Conservation (phyloP, 2,329 filamentous ascomycete species). For the Setomelanomma holmii region DNA sequence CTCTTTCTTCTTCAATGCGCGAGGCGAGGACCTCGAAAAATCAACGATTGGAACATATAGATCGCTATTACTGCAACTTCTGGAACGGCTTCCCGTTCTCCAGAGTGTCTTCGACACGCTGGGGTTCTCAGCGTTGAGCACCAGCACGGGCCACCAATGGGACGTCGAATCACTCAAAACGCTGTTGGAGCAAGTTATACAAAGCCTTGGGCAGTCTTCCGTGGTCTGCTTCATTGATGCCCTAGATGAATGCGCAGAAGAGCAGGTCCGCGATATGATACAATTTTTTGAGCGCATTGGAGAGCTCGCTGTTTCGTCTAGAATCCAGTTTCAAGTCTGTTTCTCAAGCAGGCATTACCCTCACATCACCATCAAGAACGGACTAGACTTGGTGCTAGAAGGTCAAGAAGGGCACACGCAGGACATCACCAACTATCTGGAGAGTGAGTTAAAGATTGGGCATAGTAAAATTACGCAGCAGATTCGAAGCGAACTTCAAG, state of each 20-base stretch:
- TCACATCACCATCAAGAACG: conserved; percentile 42
- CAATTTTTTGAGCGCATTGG: conserved; percentile 51
- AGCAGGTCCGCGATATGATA: conserved; percentile 53
- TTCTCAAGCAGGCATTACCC: conserved; percentile 54
- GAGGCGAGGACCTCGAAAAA: conserved; percentile 18
- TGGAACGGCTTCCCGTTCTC: conserved; percentile 11
- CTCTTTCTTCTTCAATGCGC: conserved; percentile 32
- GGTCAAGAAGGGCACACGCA: conserved; percentile 41
- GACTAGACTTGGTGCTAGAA: conserved; percentile 44
- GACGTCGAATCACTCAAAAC: conserved; percentile 9
- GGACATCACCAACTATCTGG: conserved; percentile 42
- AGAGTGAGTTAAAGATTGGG: conserved; percentile 26
- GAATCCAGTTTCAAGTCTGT: neutral
- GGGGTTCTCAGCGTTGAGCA: conserved; percentile 7
- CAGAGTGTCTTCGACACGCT: conserved; percentile 6
- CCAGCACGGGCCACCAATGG: conserved; percentile 15
- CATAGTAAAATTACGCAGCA: conserved; percentile 15
- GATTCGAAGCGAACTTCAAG: conserved; percentile 39
- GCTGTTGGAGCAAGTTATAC: conserved; percentile 14
- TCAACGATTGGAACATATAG: conserved; percentile 27
- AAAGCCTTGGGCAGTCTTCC: conserved; percentile 7
- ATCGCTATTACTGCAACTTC: conserved; percentile 30
- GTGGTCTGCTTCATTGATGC: conserved; percentile 49
- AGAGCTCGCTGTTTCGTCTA: conserved; percentile 20
- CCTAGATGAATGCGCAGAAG: conserved; percentile 57